Base-by-base conservation (phyloP, 495 filamentous ascomycete species). In the Lichenothelia convexa region DNA sequence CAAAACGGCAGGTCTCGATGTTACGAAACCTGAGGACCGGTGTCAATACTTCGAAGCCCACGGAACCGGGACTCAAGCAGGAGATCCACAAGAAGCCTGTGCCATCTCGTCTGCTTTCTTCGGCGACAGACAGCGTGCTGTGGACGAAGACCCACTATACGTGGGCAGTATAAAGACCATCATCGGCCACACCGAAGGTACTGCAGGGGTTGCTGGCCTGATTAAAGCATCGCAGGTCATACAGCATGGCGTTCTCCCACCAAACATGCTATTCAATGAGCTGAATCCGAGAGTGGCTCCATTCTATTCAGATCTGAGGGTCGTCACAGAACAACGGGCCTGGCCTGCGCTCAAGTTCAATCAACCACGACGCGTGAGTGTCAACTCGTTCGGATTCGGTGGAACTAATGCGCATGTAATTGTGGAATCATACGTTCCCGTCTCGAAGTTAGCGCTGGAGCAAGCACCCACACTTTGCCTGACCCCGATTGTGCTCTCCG, bases 51-150 rank as follows among this genome's bases (percentile, higher is more conserved):
- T 65, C 8, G 56, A 62, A 18, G 49, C 53, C 7, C 59, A 63
- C 36, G 58, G 67, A 3, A 76, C 73, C 0, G 73, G 73, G 18
- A 75, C 71, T 13, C 46, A 51, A 32, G 65, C 54, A 3, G 71
- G 70, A 9, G 67, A 70, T 38, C 62, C 61, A 0, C 38, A 38
- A 11, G 62, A 70, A 45, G 56, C 54, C 8, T 21, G 42, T 5
- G 58, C 63, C 0, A 55, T 64, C 5, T 48, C 60, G 18, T 37
- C 56, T 15, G 65, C 65, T 3, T 66, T 67, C 41, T 7, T 7
- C 7, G 13, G 24, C 13, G 8, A 13, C 13, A 27, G 7, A 27
- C 8, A 13, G 24, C 8, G 13, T 30, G 35, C 5, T 15, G 11
- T 13, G 4, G 29, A 11, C 15, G 20, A 21, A 9, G 24, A 34